Conservation (phyloP, 1,284 basidiomycete species). For the Fereydounia khargensis region DNA sequence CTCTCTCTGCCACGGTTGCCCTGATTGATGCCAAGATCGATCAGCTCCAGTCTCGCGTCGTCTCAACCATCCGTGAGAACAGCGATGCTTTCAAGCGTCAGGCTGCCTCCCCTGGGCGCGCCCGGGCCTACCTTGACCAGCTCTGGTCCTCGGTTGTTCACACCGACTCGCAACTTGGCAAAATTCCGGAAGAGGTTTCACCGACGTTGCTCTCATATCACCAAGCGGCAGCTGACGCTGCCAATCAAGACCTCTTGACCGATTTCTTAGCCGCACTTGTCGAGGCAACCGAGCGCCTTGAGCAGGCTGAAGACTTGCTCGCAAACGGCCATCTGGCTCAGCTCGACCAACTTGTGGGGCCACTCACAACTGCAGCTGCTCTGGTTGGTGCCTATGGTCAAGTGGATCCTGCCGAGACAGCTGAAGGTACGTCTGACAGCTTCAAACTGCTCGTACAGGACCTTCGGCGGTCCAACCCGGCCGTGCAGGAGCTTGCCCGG, state of each 20-base stretch:
- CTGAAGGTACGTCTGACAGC: no score
- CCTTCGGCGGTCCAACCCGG: background rate
- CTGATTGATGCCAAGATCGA: slow-evolving; percentile 39
- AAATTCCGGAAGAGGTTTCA: slow-evolving; percentile 11
- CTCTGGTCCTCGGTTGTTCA: slow-evolving; percentile 24
- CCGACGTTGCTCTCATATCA: slow-evolving; percentile 14
- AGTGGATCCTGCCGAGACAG: no score
- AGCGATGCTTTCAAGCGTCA: slow-evolving; percentile 14
- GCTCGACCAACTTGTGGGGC: no score
- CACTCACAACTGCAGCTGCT: no score
- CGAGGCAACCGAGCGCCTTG: background rate
- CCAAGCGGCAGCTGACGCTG: slow-evolving; percentile 5
- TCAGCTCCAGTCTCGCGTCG: slow-evolving; percentile 11
- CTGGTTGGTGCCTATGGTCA: no score
- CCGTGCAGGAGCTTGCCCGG: background rate
- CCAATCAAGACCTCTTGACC: background rate
- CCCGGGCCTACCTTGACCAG: slow-evolving; percentile 18
- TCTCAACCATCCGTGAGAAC: slow-evolving; percentile 11
- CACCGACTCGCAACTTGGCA: slow-evolving; percentile 16
- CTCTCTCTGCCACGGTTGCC: slow-evolving; percentile 30
- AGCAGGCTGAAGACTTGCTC: background rate
- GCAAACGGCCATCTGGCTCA: background rate
- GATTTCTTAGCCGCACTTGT: background rate
- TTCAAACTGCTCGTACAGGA: background rate
- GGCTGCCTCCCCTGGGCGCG: slow-evolving; percentile 10